These are phyloP conservation scores for Nicotiana otophora DNA, from an alignment of 257 asterid genomes.

Conservation along the genomic window DNA sequence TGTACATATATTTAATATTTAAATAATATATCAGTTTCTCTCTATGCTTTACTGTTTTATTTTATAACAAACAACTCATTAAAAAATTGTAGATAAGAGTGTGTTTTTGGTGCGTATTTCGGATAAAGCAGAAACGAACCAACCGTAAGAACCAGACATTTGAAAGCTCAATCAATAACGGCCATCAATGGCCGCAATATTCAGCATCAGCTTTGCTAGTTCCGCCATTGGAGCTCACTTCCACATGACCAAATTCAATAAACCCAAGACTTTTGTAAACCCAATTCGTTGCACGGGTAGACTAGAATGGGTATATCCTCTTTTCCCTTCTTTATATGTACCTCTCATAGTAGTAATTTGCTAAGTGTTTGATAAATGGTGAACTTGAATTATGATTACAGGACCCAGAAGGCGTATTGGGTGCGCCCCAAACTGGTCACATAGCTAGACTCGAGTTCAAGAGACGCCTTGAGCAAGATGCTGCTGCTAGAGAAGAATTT, in stretches of 20 bases:
- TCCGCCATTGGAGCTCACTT: conserved; percentile 24
- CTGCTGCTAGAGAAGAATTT: conserved; percentile 63
- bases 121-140: conserved; percentile 32
- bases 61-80: too few species aligned
- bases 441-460: conserved; percentile 63
- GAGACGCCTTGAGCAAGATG: conserved; percentile 60
- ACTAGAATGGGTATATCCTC: conserved; percentile 50
- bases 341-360: not conserved
- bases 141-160: not conserved
- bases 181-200: conserved; percentile 54
- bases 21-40: too few species aligned
- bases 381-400: conserved; percentile 19
- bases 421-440: conserved; percentile 60
- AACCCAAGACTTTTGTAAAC: conserved; percentile 27
- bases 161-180: conserved; percentile 15
- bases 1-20: too few species aligned
- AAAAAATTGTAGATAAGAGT: not conserved
- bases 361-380: not conserved
- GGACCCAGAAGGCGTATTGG: conserved; percentile 91
- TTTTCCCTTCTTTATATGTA: not conserved
- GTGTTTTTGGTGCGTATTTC: conserved; percentile 11
- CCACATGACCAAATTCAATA: conserved; percentile 17
- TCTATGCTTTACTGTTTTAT: too few species aligned
- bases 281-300: conserved; percentile 59
- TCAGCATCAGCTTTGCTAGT: conserved; percentile 36